Evolutionary conservation across 2,329 filamentous ascomycete species (phyloP).

Genomic region (Claviceps lovelessii): DNA sequence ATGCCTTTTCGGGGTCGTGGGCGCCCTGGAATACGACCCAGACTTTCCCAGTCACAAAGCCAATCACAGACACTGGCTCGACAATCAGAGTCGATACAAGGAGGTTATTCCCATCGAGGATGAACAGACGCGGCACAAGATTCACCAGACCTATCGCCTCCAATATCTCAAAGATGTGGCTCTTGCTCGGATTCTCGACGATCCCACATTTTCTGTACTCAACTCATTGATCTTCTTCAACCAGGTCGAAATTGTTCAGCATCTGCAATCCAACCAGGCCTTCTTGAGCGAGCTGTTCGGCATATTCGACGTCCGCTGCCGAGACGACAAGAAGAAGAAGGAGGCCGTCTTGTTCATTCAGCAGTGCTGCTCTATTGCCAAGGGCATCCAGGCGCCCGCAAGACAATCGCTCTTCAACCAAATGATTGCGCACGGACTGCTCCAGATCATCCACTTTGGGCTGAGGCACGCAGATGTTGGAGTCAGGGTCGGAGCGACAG

Average conservation of each 20-base stretch:
- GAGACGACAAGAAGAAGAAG: slow-evolving; percentile 63
- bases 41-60: slow-evolving; percentile 97
- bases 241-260: slow-evolving; percentile 92
- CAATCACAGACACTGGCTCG: slow-evolving; percentile 87
- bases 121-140: slow-evolving; percentile 67
- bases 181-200: slow-evolving; percentile 85
- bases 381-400: slow-evolving; percentile 76
- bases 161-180: slow-evolving; percentile 99
- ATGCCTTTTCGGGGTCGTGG: slow-evolving; percentile 80
- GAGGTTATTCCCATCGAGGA: slow-evolving; percentile 92
- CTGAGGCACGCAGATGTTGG: slow-evolving; percentile 71
- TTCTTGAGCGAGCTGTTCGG: slow-evolving; percentile 79
- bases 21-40: slow-evolving; percentile 91
- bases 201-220: slow-evolving; percentile 92
- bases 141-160: slow-evolving; percentile 88
- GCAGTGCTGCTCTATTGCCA: slow-evolving; percentile 86
- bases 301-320: slow-evolving; percentile 58
- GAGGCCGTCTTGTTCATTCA: slow-evolving; percentile 94
- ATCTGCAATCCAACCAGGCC: slow-evolving; percentile 66
- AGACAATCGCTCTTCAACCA: slow-evolving; percentile 76
- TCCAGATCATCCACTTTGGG: slow-evolving; percentile 83
- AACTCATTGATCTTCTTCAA: slow-evolving; percentile 99
- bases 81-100: slow-evolving; percentile 80
- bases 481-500: slow-evolving; percentile 81
- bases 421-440: slow-evolving; percentile 74